Evolutionary conservation across 495 filamentous ascomycete genomes (phyloP), one percentile per base, ranked within the genome.

Genomic region (Aspergillus bridgeri): DNA sequence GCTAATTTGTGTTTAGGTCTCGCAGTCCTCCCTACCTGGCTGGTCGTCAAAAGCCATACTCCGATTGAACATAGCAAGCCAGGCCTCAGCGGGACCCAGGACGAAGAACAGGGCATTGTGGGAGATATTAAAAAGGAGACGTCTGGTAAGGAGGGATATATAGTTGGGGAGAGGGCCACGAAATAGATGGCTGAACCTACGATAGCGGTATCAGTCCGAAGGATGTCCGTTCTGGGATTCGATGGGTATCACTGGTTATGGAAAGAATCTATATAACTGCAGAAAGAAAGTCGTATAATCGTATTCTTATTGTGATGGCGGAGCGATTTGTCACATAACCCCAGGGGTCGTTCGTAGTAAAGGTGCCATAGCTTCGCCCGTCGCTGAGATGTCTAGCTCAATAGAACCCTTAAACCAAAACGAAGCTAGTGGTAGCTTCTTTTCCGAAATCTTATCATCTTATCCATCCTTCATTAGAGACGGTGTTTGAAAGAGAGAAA

Each of bases 21-120:
- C 17, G 59, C 64, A 9, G 61, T 71, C 4, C 48, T 61, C 23
- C 67, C 67, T 15, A 70, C 67, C 8, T 70, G 65, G 67, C 15
- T 70, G 25, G 67, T 66, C 21, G 57, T 68, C 18, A 59, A 25
- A 45, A 43, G 54, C 13, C 65, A 65, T 51, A 22, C 46, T 5
- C 66, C 66, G 13, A 53, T 66, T 33, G 66, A 65, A 25, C 54
- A 67, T 18, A 42, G 44, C n/a, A 57, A 60, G n/a, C 24, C 53
- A 22, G 42, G 29, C 17, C 21, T 50, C 21, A 8, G 9, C 7
- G 51, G 51, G 3, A 18, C 4, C 3, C 43, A 42, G 18, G 63
- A 65, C 24, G 63, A 60, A 47, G 60, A 65, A 27, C 53, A 64
- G 23, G 55, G 48, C 13, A 8, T 42, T 51, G 48, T 51, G 19